A percentile compares a stretch with the other conserved stretches of the same genome.
These are phyloP conservation scores for Dothiorella sarmentorum DNA, from an alignment of 2,329 filamentous ascomycete genomes.

Conservation along the genomic window DNA sequence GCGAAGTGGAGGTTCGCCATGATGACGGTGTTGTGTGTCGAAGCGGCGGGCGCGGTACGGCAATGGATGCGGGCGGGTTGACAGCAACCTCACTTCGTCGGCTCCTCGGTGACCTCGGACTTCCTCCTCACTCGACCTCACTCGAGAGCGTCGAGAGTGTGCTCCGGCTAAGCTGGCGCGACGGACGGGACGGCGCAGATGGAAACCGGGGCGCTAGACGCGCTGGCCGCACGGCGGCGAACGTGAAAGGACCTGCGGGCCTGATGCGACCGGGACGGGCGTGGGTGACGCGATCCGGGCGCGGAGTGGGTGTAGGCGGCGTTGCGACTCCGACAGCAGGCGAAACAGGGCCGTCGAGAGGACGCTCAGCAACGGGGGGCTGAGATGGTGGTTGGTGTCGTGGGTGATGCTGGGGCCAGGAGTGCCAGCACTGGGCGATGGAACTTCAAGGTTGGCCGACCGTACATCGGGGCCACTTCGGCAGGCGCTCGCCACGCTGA, in stretches of 20 bases:
- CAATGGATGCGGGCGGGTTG: background rate
- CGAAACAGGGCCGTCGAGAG: conserved; percentile 25
- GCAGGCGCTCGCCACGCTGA: conserved; percentile 3
- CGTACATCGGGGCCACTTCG: too few relatives aligned
- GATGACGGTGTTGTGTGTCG: conserved; percentile 1
- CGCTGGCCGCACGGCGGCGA: conserved; percentile 24
- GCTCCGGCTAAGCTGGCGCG: background rate
- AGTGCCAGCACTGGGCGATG: too few relatives aligned
- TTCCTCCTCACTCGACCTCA: conserved; percentile 9
- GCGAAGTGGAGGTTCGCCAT: conserved; percentile 89
- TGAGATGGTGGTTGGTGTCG: conserved; percentile 20
- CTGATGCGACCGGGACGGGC: conserved; percentile 15
- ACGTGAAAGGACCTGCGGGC: conserved; percentile 26
- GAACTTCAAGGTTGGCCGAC: too few relatives aligned
- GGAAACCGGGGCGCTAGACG: conserved; percentile 31
- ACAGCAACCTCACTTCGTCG: conserved; percentile 5
- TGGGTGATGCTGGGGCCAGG: conserved; percentile 10
- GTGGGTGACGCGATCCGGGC: conserved; percentile 13
- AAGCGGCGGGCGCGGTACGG: background rate
- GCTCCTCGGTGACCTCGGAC: background rate
- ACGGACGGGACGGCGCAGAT: conserved; percentile 15
- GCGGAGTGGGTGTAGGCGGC: conserved; percentile 19
- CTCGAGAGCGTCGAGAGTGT: background rate
- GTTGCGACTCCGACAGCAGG: conserved; percentile 28
- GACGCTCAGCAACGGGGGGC: conserved; percentile 35